Conservation (phyloP, 495 filamentous ascomycete genomes). For the Haplographium delicatum region DNA sequence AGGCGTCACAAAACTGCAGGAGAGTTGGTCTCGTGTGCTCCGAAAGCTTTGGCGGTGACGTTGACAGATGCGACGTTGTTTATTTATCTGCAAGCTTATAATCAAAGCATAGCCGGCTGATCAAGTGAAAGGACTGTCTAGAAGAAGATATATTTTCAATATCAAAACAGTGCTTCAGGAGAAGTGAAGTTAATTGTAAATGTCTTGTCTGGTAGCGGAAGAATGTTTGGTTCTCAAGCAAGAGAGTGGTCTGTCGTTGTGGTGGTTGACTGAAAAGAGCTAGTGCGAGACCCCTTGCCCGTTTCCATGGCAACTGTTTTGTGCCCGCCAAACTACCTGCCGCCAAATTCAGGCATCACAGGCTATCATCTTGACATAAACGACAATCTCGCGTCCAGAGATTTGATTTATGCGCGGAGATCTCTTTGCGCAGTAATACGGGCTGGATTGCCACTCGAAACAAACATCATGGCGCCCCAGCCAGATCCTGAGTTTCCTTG, state of each 20-base stretch:
- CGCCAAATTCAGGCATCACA: too few relatives aligned
- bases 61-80: not conserved
- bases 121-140: not conserved
- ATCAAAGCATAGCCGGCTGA: slow-evolving; percentile 14
- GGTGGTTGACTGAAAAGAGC: slow-evolving; percentile 9
- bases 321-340: too few relatives aligned
- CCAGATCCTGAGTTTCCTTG: slow-evolving; percentile 59
- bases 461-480: slow-evolving; percentile 27
- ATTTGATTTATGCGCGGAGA: slow-evolving; percentile 17
- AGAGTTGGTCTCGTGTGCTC: not conserved
- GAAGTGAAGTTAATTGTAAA: slow-evolving; percentile 6
- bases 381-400: slow-evolving; percentile 9
- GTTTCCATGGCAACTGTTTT: too few relatives aligned
- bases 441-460: not conserved
- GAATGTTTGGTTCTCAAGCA: slow-evolving; percentile 15
- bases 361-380: slow-evolving; percentile 7
- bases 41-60: not conserved
- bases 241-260: slow-evolving; percentile 1
- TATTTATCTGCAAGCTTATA: slow-evolving; percentile 11
- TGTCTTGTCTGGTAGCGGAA: not conserved
- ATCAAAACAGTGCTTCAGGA: not conserved
- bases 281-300: too few relatives aligned
- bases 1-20: not conserved
- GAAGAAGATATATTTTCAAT: slow-evolving; percentile 11
- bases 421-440: not conserved